Percentiles rank a stretch among this genome's conserved stretches.
These are phyloP conservation scores for Pascua guehoae DNA, from an alignment of 1,284 basidiomycete genomes.

Conservation along the genomic window DNA sequence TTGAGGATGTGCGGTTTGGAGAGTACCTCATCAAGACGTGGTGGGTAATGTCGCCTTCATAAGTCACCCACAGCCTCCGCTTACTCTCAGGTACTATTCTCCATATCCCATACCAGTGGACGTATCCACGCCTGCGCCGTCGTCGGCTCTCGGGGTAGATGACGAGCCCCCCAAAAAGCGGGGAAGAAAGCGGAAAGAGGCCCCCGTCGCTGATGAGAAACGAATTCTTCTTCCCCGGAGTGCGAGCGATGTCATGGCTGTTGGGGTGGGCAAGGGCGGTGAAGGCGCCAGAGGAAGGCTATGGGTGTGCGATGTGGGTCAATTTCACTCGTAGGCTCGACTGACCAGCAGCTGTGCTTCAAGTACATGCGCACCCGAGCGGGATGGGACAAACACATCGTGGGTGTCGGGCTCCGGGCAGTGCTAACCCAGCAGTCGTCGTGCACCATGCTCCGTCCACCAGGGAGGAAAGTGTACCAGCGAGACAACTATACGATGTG, in stretches of 20 bases:
- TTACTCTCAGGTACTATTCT: slow-evolving; percentile 69
- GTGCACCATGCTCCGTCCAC: slow-evolving; percentile 72
- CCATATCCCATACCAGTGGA: slow-evolving; percentile 65
- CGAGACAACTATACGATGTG: slow-evolving; percentile 85
- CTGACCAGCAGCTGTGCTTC: slow-evolving; percentile 66
- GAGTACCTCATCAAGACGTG: slow-evolving; percentile 48
- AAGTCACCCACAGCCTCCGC: not conserved
- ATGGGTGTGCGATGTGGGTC: slow-evolving; percentile 49
- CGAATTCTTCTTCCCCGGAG: slow-evolving; percentile 39
- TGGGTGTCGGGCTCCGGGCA: too few species aligned
- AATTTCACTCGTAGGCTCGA: not conserved
- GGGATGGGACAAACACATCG: slow-evolving; percentile 70
- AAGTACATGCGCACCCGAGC: slow-evolving; percentile 83
- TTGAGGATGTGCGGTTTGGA: slow-evolving; percentile 47
- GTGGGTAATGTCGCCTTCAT: slow-evolving; percentile 20
- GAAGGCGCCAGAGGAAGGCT: slow-evolving; percentile 41
- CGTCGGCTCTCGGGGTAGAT: too few species aligned
- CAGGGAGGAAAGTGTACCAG: slow-evolving; percentile 86
- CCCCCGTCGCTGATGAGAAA: not conserved
- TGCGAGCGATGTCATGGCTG: slow-evolving; percentile 66
- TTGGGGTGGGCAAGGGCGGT: slow-evolving; percentile 58
- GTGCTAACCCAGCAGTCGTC: slow-evolving; percentile 57
- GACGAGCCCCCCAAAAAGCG: not conserved
- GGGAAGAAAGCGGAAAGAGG: slow-evolving; percentile 14
- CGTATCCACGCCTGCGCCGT: not conserved